These are phyloP conservation scores for Exophiala lecanii-corni DNA, from an alignment of 2,329 filamentous ascomycete genomes.

Conservation along the genomic window DNA sequence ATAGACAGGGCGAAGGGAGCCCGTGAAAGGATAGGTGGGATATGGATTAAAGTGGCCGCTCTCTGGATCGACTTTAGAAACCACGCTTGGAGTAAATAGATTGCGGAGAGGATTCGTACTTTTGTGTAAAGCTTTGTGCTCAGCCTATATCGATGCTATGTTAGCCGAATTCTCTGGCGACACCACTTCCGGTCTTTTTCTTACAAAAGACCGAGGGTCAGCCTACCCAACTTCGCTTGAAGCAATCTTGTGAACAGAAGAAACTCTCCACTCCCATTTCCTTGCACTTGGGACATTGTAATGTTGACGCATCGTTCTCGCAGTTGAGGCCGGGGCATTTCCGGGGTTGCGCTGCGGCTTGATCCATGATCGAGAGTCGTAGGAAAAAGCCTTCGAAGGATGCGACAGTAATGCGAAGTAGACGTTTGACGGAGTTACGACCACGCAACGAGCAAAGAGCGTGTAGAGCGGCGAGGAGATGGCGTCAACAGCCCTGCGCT, in stretches of 20 bases:
- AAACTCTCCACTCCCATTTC: constrained; percentile 87
- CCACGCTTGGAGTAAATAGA: constrained; percentile 70
- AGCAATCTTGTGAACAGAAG: constrained; percentile 98
- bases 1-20: constrained; percentile 78
- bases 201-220: constrained; percentile 26
- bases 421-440: no score
- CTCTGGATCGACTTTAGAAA: constrained; percentile 88
- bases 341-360: constrained; percentile 32
- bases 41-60: constrained; percentile 90
- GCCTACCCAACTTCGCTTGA: constrained; percentile 95
- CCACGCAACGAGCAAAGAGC: no score
- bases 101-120: constrained; percentile 70
- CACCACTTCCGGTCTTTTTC: constrained; percentile 14
- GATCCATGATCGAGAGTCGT: constrained; percentile 24
- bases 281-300: constrained; percentile 93
- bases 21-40: constrained; percentile 78
- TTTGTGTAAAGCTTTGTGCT: constrained; percentile 83
- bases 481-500: no score
- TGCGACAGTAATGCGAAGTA: no score
- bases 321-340: constrained; percentile 77
- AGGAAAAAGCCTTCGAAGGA: no score
- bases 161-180: constrained; percentile 6
- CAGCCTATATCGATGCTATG: constrained; percentile 49
- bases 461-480: no score
- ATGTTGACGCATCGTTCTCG: constrained; percentile 73